Evolutionary conservation across 306 rosid genomes (phyloP).

Genomic region (Prunus kanzakura): DNA sequence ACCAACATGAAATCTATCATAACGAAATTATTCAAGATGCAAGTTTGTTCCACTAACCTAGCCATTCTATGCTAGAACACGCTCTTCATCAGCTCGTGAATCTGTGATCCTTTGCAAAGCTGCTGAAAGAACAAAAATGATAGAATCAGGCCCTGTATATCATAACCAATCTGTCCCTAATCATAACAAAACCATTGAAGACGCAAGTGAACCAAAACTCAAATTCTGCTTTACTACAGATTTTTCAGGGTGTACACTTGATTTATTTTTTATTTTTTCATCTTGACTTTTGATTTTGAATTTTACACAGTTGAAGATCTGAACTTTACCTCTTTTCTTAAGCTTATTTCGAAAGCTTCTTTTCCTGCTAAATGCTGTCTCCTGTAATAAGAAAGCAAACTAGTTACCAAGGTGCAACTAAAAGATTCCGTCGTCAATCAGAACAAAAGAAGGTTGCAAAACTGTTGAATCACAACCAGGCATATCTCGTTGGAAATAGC

Average conservation of each 20-base stretch:
- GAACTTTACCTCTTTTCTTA: constrained; percentile 58
- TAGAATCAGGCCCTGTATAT: neutral
- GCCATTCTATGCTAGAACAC: constrained; percentile 20
- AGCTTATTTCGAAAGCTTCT: constrained; percentile 89
- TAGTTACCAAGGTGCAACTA: neutral
- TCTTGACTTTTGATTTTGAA: neutral
- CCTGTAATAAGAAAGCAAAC: constrained; percentile 49
- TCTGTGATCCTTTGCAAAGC: constrained; percentile 31
- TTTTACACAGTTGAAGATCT: neutral
- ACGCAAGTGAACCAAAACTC: neutral
- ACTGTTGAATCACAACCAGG: constrained; percentile 1
- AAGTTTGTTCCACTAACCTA: constrained; percentile 2
- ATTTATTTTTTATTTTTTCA: neutral
- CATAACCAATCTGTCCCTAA: constrained; percentile 1
- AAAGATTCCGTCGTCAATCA: neutral
- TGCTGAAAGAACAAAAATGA: constrained; percentile 30
- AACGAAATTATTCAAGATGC: neutral
- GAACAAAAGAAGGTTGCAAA: neutral
- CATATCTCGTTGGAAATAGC: neutral
- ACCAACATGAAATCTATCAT: neutral
- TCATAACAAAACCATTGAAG: constrained; percentile 1
- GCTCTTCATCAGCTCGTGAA: constrained; percentile 31
- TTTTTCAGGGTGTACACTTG: neutral
- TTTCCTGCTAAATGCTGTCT: constrained; percentile 93
- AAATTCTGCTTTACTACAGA: neutral